Evolutionary conservation across 768 basidiomycete species (phyloP), one percentile per base, ranked within the genome.

Genomic region (Boletus rex-veris): DNA sequence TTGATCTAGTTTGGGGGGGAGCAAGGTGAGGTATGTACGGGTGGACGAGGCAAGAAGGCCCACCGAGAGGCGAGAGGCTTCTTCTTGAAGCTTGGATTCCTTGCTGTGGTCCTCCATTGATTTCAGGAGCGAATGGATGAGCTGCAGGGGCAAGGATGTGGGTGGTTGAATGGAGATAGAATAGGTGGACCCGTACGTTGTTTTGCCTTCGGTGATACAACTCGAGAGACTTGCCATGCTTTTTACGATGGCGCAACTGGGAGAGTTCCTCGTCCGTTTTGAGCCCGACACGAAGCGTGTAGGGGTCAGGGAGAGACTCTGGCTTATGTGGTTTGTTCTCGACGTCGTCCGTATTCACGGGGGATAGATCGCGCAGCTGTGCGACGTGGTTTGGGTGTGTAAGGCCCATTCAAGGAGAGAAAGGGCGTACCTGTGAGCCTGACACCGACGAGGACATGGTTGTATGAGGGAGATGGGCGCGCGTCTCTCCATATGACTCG

Each of bases 21-120:
- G 44, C 28, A 41, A 14, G 35, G 11, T 37, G 50, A 16, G 31
- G 30, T 3, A 39, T 19, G 50, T 26, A 45, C 30, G 26, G 9
- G 41, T n/a, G 33, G 8, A 14, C 40, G 21, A 53, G 7, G 33
- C 0, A 31, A 21, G 41, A 30, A 39, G 10, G 71, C 82, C 57
- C 63, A 90, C 90, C 18, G 86, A 77, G 44, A 90, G 61, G 18
- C 88, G 85, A 36, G 80, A 75, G 30, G 78, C 77, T 35, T 86
- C 81, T 66, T 86, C 87, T 31, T 85, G 83, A 12, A 79, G 76
- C 55, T 77, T 80, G 15, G 92, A 93, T 62, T 96, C 91, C 47
- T 83, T 80, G 0, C 92, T 92, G 64, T 94, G 90, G 33, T 87
- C 85, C 35, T 92, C 89, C 82, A 98, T 88, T 1, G 93, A 82